Evolutionary conservation across 345 rosid species (phyloP), one percentile per base, ranked within the genome.

Genomic region (Aquilaria sinensis): DNA sequence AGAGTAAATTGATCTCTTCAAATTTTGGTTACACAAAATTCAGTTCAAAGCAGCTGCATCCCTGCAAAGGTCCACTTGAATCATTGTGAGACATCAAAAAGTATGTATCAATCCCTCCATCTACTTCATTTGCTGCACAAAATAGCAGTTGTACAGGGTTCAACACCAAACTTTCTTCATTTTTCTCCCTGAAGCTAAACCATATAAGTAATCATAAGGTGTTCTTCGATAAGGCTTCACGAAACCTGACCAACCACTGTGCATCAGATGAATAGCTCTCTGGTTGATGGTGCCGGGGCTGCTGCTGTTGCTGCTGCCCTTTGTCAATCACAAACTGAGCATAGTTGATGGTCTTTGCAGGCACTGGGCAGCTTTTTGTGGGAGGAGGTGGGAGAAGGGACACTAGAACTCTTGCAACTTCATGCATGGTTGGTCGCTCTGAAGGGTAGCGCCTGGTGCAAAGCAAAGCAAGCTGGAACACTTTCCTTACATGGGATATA

Each of bases 401-500:
- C 37, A 81, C 73, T 64, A 94, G 60, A 56, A 87, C 90, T 62
- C 89, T 77, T 0, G 86, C 83, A 10, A 94, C 97, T 55, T 90
- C 97, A 13, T 83, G 92, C 99, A 94, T 94, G 15, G 91, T 82
- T 2, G 99, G 99, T 49, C 97, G 76, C 69, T 88, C 96, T 0
- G 80, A 80, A 9, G 95, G 93, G 58, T 78, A 62, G 11, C 72
- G 78, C 78, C 88, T 88, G 0, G 97, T 78, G 76, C 99, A 94
- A 43, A 90, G 57, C 47, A 94, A 76, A 13, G 96, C 97, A 12
- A 94, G 86, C 58, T 86, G 90, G 71, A 90, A 81, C 11, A 81
- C 78, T 80, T 94, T 94, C 65, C 66, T 80, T 31, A 90, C 81
- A 45, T 80, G 84, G 48, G 76, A 68, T 37, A 80, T 16, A 65